A percentile compares a stretch with the other conserved stretches of the same genome.
Conservation (phyloP, 306 rosid genomes). For the Trichosanthes cucumerina region DNA sequence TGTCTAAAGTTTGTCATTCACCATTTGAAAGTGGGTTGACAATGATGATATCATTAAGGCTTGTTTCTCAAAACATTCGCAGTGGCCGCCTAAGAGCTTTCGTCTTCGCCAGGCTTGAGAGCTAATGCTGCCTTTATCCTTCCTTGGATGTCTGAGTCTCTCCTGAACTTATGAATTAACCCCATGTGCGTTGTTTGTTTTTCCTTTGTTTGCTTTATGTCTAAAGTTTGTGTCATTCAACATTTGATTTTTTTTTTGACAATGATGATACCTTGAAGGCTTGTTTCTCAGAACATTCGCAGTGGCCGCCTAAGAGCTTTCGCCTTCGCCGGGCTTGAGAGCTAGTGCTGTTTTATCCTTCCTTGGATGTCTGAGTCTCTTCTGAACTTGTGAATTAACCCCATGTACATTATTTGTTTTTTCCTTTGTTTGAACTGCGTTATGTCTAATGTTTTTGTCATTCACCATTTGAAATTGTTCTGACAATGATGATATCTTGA, state of each 20-base stretch:
- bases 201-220: background rate
- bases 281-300: slow-evolving; percentile 13
- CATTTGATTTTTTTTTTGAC: background rate
- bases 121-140: slow-evolving; percentile 9
- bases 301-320: slow-evolving; percentile 24
- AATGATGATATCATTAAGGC: slow-evolving; percentile 17
- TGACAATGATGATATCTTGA: slow-evolving; percentile 12
- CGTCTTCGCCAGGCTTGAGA: slow-evolving; percentile 15
- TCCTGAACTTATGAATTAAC: too few relatives aligned
- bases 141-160: slow-evolving; percentile 5
- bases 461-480: background rate
- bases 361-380: slow-evolving; percentile 2
- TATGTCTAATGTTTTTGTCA: background rate
- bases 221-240: background rate
- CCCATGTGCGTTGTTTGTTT: too few relatives aligned
- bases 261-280: slow-evolving; percentile 14
- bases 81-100: slow-evolving; percentile 25
- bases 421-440: too few relatives aligned
- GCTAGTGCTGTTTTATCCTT: slow-evolving; percentile 4
- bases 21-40: background rate
- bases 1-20: background rate
- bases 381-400: too few relatives aligned
- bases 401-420: too few relatives aligned
- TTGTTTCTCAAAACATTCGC: slow-evolving; percentile 7
- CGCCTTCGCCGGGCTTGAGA: slow-evolving; percentile 8